A percentile compares a stretch with the other conserved stretches of the same genome.
phyloP scores from a whole-genome alignment of 768 basidiomycete species.

The Serendipita indica region DNA sequence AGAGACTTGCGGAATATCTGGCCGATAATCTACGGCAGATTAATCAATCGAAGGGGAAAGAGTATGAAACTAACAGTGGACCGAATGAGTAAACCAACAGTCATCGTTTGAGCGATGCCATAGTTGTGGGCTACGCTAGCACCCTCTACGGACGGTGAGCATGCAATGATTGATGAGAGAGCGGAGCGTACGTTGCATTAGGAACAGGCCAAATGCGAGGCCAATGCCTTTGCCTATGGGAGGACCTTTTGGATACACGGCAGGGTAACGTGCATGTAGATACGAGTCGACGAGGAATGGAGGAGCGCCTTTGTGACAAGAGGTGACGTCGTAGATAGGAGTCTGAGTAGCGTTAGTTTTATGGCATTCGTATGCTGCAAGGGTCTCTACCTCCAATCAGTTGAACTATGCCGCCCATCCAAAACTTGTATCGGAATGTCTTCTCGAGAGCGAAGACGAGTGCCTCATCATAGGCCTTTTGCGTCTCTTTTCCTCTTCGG shows the following conservation, averaged over 20 bases:
- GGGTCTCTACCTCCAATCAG: slow-evolving; percentile 2
- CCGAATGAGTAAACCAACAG: slow-evolving; percentile 22
- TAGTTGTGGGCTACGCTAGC: slow-evolving; percentile 11
- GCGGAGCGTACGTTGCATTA: slow-evolving; percentile 38
- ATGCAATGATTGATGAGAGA: slow-evolving; percentile 11
- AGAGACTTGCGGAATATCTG: slow-evolving; percentile 52
- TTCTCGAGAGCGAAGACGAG: slow-evolving; percentile 9
- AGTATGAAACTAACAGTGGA: slow-evolving; percentile 27
- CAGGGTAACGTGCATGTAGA: slow-evolving; percentile 24
- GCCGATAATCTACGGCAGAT: slow-evolving; percentile 24
- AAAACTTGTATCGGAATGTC: neutral
- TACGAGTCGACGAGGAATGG: slow-evolving; percentile 42
- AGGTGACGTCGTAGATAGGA: slow-evolving; percentile 38
- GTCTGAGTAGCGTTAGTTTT: slow-evolving; percentile 22
- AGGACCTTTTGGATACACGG: slow-evolving; percentile 25
- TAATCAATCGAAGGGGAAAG: neutral
- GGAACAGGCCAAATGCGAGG: slow-evolving; percentile 40
- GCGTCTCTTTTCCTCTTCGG: neutral
- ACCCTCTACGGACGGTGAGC: neutral
- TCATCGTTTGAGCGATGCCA: neutral
- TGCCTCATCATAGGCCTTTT: slow-evolving; percentile 8
- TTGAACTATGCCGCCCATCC: slow-evolving; percentile 6
- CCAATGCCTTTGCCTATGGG: slow-evolving; percentile 46
- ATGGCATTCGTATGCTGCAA: neutral
- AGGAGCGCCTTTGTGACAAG: slow-evolving; percentile 44